Evolutionary conservation across 2,329 filamentous ascomycete species (phyloP).

Genomic region (Microdochium trichocladiopsis): DNA sequence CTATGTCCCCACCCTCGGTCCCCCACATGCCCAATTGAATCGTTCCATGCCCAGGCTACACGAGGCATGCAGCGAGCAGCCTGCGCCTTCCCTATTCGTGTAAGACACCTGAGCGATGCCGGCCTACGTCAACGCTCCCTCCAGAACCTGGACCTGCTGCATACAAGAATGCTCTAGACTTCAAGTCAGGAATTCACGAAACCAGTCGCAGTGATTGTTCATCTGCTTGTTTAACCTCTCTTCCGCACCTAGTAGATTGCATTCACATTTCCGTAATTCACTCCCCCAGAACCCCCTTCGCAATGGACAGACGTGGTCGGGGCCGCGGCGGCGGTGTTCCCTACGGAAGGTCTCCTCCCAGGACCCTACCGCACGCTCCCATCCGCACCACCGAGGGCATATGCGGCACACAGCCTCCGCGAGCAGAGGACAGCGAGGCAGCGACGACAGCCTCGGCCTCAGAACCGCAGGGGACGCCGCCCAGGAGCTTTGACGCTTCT

Average conservation of each 20-base stretch:
- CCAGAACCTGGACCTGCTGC: not conserved
- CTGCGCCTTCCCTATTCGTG: not conserved
- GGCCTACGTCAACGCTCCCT: not conserved
- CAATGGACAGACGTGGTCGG: not conserved
- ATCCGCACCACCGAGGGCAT: not conserved
- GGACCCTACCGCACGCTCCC: not conserved
- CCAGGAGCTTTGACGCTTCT: slow-evolving; percentile 8
- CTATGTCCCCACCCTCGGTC: no score
- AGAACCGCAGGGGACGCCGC: not conserved
- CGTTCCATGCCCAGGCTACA: no score
- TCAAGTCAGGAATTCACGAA: no score
- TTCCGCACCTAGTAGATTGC: no score
- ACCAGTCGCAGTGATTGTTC: no score
- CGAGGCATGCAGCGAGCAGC: no score
- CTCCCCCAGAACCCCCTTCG: not conserved
- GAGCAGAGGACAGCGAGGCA: no score
- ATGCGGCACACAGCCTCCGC: not conserved
- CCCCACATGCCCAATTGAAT: not conserved
- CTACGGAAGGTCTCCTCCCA: not conserved
- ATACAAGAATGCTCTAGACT: not conserved
- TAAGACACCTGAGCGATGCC: not conserved
- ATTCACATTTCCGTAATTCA: no score
- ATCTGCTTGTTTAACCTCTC: no score
- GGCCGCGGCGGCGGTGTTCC: not conserved
- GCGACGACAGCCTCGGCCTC: not conserved